Conservation (phyloP, 495 filamentous ascomycete species). For the Sphaerosporella brunnea region DNA sequence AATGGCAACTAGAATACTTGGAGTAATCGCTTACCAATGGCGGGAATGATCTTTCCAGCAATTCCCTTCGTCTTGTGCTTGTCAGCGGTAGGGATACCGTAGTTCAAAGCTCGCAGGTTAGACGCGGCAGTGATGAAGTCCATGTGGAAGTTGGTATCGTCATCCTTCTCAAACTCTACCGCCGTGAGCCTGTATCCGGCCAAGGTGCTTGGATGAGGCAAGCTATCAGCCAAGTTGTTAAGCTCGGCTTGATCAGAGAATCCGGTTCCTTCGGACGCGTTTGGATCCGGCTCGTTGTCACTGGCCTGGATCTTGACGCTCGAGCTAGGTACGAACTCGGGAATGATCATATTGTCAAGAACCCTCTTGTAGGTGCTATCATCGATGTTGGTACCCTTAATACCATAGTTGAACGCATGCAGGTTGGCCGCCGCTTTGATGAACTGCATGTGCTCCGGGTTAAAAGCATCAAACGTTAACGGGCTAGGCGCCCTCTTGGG, state of each 20-base stretch:
- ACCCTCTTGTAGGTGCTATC: conserved; percentile 55
- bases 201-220: conserved; percentile 64
- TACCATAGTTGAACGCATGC: conserved; percentile 94
- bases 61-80: conserved; percentile 97
- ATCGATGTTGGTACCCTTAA: conserved; percentile 57
- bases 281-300: conserved; percentile 89
- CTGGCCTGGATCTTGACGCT: conserved; percentile 93
- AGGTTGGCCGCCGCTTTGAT: conserved; percentile 77
- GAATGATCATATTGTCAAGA: conserved; percentile 83
- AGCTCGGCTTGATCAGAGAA: conserved; percentile 55
- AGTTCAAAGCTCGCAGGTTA: conserved; percentile 93
- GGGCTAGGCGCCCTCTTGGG: conserved; percentile 93
- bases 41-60: conserved; percentile 97
- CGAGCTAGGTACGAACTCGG: conserved; percentile 83
- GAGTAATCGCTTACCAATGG: conserved; percentile 43
- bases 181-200: conserved; percentile 73
- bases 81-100: conserved; percentile 82
- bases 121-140: conserved; percentile 97
- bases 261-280: conserved; percentile 37
- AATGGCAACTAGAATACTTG: not conserved
- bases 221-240: conserved; percentile 41
- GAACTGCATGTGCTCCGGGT: conserved; percentile 71
- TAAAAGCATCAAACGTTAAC: conserved; percentile 67
- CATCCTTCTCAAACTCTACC: conserved; percentile 98
- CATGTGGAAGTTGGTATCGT: conserved; percentile 95